Base-by-base conservation (phyloP, 2,329 filamentous ascomycete genomes). In the Fusarium albosuccineum region DNA sequence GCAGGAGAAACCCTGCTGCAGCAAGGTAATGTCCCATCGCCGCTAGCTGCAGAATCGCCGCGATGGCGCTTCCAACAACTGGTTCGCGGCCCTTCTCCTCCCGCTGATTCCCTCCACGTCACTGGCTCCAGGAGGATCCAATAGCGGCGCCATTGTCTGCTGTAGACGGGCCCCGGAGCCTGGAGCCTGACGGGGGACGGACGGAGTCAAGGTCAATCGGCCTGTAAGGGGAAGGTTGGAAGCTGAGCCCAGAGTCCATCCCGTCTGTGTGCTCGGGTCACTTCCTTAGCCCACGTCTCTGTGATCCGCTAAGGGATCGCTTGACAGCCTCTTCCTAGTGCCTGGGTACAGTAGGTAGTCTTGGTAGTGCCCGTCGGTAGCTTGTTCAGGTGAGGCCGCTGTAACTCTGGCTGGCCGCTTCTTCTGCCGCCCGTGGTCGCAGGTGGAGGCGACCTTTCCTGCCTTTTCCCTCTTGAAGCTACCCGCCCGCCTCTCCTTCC, bases 1-100 rank as follows among this genome's bases (percentile, higher is more conserved):
- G 73, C 73, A 74, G 68, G 70, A 73, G 68, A 65, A 74, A 66
- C 73, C 72, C 67, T 71, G 72, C 52, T 70, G 71, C 71, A 73
- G 60, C 68, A 66, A 70, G 70, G 71, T 74, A 75, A 75, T 75
- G 72, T 75, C 71, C 71, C 68, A 64, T 57, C 49, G 39, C 60
- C 70, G 59, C 60, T 75, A 75, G 73, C 61, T 75, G 72, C 71
- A 75, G 67, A 68, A 54, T 64, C 55, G 68, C 50, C 59, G 68
- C 64, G 52, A 67, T 71, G 66, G 71, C 67, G 72, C 68, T 68
- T 70, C 52, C 64, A 74, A 68, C 55, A 67, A 74, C 67, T 74
- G 72, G 72, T 59, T 73, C 68, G 57, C 50, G 57, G 58, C 56
- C 59, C 50, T 26, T 55, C 34, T 66, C 53, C 54, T 56, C 46